Evolutionary conservation across 495 filamentous ascomycete genomes (phyloP).

Genomic region (Trypethelium eluteriae): DNA sequence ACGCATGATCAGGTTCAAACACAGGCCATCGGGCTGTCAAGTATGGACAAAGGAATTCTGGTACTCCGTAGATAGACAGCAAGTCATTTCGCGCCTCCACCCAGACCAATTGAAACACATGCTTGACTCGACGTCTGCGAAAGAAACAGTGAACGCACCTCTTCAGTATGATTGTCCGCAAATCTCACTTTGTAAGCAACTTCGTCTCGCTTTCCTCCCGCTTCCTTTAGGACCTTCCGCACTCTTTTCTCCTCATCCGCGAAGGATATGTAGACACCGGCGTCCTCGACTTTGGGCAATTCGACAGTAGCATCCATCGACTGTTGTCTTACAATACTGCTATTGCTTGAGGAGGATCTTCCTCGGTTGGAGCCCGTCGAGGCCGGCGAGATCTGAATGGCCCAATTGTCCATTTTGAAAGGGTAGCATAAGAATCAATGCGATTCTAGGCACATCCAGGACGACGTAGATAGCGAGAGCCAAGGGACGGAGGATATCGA

Average conservation of each 20-base stretch:
- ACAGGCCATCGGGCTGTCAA: neutral
- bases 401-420: neutral
- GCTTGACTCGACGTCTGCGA: neutral
- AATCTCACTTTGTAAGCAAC: constrained; percentile 31
- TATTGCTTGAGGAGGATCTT: neutral
- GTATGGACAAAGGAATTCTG: no score
- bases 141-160: constrained; percentile 25
- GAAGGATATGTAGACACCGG: constrained; percentile 31
- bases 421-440: neutral
- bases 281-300: constrained; percentile 29
- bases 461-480: neutral
- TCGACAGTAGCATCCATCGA: neutral
- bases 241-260: constrained; percentile 27
- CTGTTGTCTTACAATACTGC: neutral
- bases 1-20: neutral
- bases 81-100: no score
- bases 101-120: no score
- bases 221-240: constrained; percentile 22
- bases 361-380: neutral
- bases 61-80: no score
- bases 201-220: constrained; percentile 15
- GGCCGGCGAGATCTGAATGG: neutral
- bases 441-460: neutral
- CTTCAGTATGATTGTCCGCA: constrained; percentile 23
- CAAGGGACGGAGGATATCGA: neutral